Percentiles rank a stretch among this genome's conserved stretches.
Evolutionary conservation across 257 asterid species (phyloP).

Genomic region (Dorcoceras hygrometricum): DNA sequence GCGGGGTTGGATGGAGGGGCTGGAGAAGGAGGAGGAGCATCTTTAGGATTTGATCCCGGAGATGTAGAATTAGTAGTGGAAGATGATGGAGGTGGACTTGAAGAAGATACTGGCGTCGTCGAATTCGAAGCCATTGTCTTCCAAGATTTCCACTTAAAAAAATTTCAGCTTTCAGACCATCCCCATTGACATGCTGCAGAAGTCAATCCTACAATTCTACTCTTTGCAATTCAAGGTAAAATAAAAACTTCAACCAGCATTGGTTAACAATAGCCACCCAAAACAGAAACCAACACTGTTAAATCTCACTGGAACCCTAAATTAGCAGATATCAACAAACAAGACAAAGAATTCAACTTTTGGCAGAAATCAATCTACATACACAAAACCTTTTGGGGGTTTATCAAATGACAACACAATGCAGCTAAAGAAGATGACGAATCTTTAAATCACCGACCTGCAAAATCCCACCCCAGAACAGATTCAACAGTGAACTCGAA

Average conservation of each 20-base stretch:
- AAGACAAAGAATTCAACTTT: not conserved
- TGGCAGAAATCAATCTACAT: not conserved
- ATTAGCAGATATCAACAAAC: not conserved
- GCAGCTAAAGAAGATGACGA: not conserved
- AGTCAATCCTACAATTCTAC: not conserved
- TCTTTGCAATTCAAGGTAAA: not conserved
- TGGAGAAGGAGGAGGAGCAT: conserved; percentile 21
- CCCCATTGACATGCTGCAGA: not conserved
- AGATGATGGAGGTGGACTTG: not conserved
- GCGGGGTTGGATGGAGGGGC: conserved; percentile 24
- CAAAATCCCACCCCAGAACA: not conserved
- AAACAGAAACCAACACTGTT: not conserved
- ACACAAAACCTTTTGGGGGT: not conserved
- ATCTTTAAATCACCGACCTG: not conserved
- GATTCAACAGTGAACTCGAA: not conserved
- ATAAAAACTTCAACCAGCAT: not conserved
- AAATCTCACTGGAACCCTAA: not conserved
- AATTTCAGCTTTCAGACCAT: not conserved
- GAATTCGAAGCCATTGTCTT: not conserved
- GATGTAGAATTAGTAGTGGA: not conserved
- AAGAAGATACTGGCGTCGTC: not conserved
- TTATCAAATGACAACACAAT: too few relatives aligned
- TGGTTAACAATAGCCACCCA: too few relatives aligned
- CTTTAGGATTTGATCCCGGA: not conserved
- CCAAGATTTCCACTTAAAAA: not conserved